These are phyloP conservation scores for Coniferiporia sulphurascens DNA, from an alignment of 1,284 basidiomycete genomes.

Conservation along the genomic window DNA sequence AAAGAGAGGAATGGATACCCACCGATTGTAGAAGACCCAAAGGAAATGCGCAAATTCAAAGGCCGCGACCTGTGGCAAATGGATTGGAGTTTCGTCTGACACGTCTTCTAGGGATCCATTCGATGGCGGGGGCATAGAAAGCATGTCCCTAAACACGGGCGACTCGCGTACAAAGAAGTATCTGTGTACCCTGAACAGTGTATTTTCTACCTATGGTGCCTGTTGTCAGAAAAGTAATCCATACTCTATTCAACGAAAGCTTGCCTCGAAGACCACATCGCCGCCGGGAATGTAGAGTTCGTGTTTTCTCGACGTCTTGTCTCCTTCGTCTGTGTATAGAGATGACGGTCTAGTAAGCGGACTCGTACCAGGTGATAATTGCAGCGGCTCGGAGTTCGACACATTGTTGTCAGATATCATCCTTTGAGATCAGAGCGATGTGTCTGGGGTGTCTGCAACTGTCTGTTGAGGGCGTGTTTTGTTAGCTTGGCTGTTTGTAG, in stretches of 20 bases:
- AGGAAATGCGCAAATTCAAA: slow-evolving; percentile 53
- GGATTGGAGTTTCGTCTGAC: slow-evolving; percentile 45
- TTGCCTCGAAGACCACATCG: slow-evolving; percentile 14
- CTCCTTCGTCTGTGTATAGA: no score
- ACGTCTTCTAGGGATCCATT: slow-evolving; percentile 37
- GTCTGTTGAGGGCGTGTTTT: no score
- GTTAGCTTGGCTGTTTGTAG: no score
- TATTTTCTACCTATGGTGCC: slow-evolving; percentile 38
- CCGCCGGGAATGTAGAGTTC: slow-evolving; percentile 15
- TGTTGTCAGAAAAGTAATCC: not conserved
- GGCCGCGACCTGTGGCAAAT: slow-evolving; percentile 42
- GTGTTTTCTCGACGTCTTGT: not conserved
- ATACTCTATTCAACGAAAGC: not conserved
- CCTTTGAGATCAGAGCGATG: no score
- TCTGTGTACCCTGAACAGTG: slow-evolving; percentile 52
- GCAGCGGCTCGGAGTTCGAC: no score
- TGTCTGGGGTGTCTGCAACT: no score
- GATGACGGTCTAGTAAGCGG: no score
- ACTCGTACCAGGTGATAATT: no score
- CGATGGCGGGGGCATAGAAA: slow-evolving; percentile 32
- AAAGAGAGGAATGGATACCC: slow-evolving; percentile 26
- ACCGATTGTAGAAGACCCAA: slow-evolving; percentile 71
- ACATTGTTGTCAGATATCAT: no score
- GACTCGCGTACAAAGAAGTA: slow-evolving; percentile 68
- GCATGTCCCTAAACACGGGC: slow-evolving; percentile 34